phyloP scores from a whole-genome alignment of 2,329 filamentous ascomycete species.

The Sporothrix curviconia region DNA sequence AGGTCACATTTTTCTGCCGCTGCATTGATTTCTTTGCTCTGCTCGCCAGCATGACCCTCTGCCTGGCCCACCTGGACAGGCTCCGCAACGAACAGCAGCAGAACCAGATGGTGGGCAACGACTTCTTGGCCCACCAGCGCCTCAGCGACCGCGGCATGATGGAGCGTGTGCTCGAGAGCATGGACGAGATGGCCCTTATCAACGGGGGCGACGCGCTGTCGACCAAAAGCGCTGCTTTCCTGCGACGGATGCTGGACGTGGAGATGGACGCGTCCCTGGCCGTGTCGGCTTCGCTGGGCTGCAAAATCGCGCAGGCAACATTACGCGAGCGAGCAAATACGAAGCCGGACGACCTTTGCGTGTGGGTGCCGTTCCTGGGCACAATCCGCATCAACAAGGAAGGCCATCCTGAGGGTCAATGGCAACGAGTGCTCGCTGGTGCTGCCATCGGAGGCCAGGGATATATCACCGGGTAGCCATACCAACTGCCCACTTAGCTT shows the following conservation, averaged over 20 bases:
- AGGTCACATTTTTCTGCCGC: conserved; percentile 32
- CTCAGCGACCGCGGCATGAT: conserved; percentile 36
- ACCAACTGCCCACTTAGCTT: not conserved
- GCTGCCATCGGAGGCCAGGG: not conserved
- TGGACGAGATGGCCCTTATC: conserved; percentile 24
- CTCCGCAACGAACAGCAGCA: conserved; percentile 10
- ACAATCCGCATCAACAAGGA: conserved; percentile 29
- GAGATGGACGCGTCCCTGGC: conserved; percentile 24
- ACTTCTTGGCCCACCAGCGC: conserved; percentile 35
- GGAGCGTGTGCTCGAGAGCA: conserved; percentile 30
- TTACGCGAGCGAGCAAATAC: not conserved
- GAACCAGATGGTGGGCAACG: not conserved
- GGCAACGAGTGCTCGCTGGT: not conserved
- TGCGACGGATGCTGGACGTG: conserved; percentile 32
- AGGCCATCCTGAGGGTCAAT: conserved; percentile 11
- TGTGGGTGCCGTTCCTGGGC: conserved; percentile 39
- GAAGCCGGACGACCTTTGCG: conserved; percentile 18
- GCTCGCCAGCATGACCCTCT: conserved; percentile 33
- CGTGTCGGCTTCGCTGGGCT: not conserved
- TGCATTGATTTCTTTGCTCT: conserved; percentile 37
- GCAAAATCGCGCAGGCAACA: not conserved
- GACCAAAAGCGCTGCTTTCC: conserved; percentile 27
- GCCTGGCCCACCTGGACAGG: conserved; percentile 35
- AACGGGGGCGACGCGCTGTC: conserved; percentile 24
- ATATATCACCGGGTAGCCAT: not conserved